Base-by-base conservation (phyloP, 352 stramenopile species). In the Phytopythium ostracodes region DNA sequence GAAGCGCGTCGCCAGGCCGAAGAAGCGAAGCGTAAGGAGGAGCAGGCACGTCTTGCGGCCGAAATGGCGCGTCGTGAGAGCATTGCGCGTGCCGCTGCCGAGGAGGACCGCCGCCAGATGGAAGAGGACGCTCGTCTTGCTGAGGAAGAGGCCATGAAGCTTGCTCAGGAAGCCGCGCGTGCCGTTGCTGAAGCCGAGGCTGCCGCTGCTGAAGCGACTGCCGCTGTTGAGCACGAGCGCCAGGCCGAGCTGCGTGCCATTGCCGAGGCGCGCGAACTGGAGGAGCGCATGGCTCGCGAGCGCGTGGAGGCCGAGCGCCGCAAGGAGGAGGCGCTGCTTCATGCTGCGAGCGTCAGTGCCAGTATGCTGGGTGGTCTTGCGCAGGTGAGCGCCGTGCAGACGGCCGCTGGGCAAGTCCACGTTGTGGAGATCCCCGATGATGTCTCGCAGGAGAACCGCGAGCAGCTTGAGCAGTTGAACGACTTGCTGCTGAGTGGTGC, bases 391-490 rank as follows among this genome's bases (percentile, higher is more conserved):
- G 90, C 83, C 33, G 77, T 89, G 60, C 75, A 75, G 60, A 87
- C 82, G 31, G 72, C 76, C 27, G 59, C 79, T 35, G 84, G 84
- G 33, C 75, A 92, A 47, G 84, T 96, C 47, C 84, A 88, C 60
- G 76, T 96, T 54, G 86, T 93, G 29, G 76, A 94, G 54, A 94
- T 96, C 47, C 84, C 87, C 36, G 81, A 92, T 49, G 71, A 92
- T 58, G 65, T 96, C 18, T 89, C 81, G 15, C 84, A 92, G 62
- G 84, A 96, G 67, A 94, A 93, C 71, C 82, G 84, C 54, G 84
- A 96, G 68, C 84, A 96, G 63, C 66, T 96, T 29, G 69, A 92
- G 63, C 84, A 96, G 73, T 64, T 96, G 40, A 94, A 92, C 70
- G 87, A 94, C 61, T 60, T 96, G 61, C 65, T 96, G 46, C 74